Percentiles rank a stretch among this genome's conserved stretches.
phyloP scores from a whole-genome alignment of 2,329 filamentous ascomycete genomes.

The Leptoxyphium fumago region DNA sequence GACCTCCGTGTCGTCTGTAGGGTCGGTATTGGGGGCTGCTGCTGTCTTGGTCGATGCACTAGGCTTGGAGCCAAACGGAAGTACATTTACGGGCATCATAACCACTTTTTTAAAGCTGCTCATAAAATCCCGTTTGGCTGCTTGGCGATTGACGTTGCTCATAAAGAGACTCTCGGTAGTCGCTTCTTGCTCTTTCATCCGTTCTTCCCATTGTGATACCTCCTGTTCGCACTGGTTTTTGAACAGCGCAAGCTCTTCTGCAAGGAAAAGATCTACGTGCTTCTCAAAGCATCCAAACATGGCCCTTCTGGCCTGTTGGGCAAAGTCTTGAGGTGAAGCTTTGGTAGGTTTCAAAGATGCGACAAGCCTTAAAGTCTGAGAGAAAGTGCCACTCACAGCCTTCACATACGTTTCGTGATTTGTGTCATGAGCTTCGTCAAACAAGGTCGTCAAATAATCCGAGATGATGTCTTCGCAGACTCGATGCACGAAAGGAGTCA shows the following conservation, averaged over 20 bases:
- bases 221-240: constrained; percentile 59
- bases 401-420: constrained; percentile 67
- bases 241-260: constrained; percentile 82
- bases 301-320: constrained; percentile 50
- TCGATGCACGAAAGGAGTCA: constrained; percentile 67
- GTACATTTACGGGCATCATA: constrained; percentile 92
- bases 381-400: constrained; percentile 75
- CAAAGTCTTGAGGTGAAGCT: constrained; percentile 44
- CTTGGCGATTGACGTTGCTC: constrained; percentile 85
- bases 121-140: constrained; percentile 90
- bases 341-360: constrained; percentile 54
- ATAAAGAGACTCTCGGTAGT: constrained; percentile 88
- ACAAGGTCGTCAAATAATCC: constrained; percentile 71
- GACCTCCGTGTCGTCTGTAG: not conserved
- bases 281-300: constrained; percentile 69
- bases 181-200: constrained; percentile 79
- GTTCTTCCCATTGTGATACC: constrained; percentile 79
- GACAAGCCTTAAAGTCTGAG: constrained; percentile 68
- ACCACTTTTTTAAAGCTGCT: constrained; percentile 97
- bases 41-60: constrained; percentile 8
- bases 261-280: constrained; percentile 83
- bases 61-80: constrained; percentile 47
- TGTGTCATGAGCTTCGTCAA: constrained; percentile 72
- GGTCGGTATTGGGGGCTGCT: constrained; percentile 3
- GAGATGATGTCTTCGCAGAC: constrained; percentile 67